phyloP scores from a whole-genome alignment of 352 stramenopile genomes.

The Thraustochytrium sp. region DNA sequence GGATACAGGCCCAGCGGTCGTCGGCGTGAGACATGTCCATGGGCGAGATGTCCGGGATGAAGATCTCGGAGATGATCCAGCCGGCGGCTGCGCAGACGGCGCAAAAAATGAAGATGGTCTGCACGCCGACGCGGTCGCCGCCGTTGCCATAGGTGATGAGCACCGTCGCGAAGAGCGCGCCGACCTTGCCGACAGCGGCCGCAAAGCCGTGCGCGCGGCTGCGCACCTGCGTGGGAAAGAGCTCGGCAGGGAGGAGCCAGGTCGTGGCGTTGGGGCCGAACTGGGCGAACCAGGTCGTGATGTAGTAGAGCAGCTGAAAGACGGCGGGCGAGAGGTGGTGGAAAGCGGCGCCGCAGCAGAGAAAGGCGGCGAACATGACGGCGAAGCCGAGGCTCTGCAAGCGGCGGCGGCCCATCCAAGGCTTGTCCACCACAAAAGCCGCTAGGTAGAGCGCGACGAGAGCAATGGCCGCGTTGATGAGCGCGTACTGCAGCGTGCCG shows the following conservation, averaged over 20 bases:
- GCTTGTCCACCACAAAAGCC: constrained; percentile 55
- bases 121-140: neutral
- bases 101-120: constrained; percentile 2
- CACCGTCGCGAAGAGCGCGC: neutral
- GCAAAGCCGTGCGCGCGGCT: neutral
- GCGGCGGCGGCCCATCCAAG: constrained; percentile 51
- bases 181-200: constrained; percentile 8
- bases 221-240: constrained; percentile 37
- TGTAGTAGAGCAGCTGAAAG: constrained; percentile 58
- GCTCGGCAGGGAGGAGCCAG: constrained; percentile 28
- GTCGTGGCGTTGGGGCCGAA: constrained; percentile 56
- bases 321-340: constrained; percentile 50
- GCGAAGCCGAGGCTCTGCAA: constrained; percentile 59
- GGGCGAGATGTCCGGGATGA: neutral
- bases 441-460: constrained; percentile 60
- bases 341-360: constrained; percentile 55
- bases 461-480: constrained; percentile 59
- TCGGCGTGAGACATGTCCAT: constrained; percentile 15
- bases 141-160: neutral
- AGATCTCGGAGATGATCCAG: neutral
- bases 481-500: constrained; percentile 49
- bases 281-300: constrained; percentile 60
- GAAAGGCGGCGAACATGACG: constrained; percentile 58
- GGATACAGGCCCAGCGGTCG: neutral
- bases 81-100: neutral